Conservation (phyloP, 169 alveolate species). For the Perkinsus olseni region DNA sequence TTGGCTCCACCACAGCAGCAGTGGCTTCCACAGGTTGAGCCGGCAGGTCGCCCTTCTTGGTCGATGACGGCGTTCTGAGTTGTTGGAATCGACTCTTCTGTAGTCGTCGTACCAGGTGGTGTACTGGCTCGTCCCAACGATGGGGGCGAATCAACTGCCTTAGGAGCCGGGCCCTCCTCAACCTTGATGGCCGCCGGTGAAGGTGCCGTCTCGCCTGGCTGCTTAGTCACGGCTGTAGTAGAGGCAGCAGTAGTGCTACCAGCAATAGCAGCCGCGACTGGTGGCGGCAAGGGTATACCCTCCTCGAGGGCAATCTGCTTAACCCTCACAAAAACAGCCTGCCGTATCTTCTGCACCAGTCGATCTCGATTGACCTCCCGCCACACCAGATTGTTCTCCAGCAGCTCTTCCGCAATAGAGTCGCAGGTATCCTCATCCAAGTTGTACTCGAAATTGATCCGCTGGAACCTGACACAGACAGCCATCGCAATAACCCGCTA, state of each 20-base stretch:
- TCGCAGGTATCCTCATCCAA: background rate
- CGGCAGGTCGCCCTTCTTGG: no score
- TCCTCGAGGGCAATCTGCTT: background rate
- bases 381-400: background rate
- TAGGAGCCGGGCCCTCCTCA: no score
- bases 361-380: background rate
- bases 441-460: slow-evolving; percentile 2
- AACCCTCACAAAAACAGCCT: background rate
- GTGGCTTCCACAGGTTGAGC: background rate
- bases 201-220: background rate
- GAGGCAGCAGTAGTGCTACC: background rate
- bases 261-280: background rate
- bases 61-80: no score
- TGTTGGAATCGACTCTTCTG: no score
- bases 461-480: background rate
- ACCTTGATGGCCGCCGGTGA: background rate
- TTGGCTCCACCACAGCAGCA: background rate
- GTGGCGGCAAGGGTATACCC: background rate
- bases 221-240: no score
- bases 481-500: no score
- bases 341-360: background rate
- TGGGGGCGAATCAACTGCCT: no score
- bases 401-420: slow-evolving; percentile 8
- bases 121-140: background rate
- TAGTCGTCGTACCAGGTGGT: background rate